Evolutionary conservation across 495 filamentous ascomycete species (phyloP), one percentile per base, ranked within the genome.

Genomic region (Penicillium daleae): DNA sequence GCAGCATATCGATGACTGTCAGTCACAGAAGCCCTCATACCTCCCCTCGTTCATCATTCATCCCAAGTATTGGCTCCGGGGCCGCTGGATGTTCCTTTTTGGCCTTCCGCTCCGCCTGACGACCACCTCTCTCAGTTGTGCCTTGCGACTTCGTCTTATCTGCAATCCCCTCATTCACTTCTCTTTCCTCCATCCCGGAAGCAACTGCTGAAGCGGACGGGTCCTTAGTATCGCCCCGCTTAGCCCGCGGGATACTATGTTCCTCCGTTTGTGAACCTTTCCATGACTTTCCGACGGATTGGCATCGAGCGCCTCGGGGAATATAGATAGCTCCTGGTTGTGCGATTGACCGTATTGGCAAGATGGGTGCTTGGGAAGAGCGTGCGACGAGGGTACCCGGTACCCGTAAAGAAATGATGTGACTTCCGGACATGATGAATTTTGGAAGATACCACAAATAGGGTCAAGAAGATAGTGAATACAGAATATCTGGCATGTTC

Each of bases 41-140:
- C 66, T 78, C 71, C 7, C 82, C 84, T 55, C 85, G 80, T 70
- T 90, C 88, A 77, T 90, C 89, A 69, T 89, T 87, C 86, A 89
- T 89, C 22, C 88, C 88, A 72, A 90, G 85, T 3, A 89, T 77
- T 1, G 85, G 82, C 63, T 82, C 82, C 10, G 88, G 88, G 12
- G 87, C 86, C 59, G 88, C 83, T 0, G 88, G 89, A 69, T 85
- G 76, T 55, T 89, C 88, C 66, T 83, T 66, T 75, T 90, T 87
- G 9, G 83, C 84, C 68, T 85, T 80, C 61, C 74, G 63, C 29
- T 75, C 80, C 58, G 78, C 73, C 46, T 81, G 75, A 19, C 63
- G 53, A 32, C 73, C 73, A 60, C 82, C 82, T 56, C 76, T 76
- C 64, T 83, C 66, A 24, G 76, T 79, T 7, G 72, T 80, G 21